These are phyloP conservation scores for Lentinus tigrinus DNA, from an alignment of 768 basidiomycete genomes.

Conservation along the genomic window DNA sequence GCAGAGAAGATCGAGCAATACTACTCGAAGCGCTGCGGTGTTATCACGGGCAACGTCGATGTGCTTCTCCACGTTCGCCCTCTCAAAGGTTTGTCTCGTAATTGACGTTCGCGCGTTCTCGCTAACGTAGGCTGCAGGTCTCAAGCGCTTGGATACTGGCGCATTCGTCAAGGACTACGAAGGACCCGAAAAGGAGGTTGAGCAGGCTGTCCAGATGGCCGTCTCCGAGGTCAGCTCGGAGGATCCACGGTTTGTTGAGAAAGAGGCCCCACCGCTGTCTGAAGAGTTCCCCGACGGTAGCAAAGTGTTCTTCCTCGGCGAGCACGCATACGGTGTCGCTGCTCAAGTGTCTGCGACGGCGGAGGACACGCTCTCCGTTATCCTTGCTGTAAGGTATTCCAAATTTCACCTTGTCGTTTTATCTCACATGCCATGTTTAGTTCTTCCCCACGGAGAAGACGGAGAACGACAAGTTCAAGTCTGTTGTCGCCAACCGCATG, in stretches of 20 bases:
- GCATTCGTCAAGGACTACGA: conserved; percentile 97
- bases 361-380: conserved; percentile 69
- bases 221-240: conserved; percentile 80
- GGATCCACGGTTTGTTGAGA: conserved; percentile 85
- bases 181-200: conserved; percentile 72
- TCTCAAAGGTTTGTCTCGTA: conserved; percentile 66
- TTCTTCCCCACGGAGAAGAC: conserved; percentile 83
- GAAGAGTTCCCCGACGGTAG: conserved; percentile 90
- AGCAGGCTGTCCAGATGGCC: conserved; percentile 86
- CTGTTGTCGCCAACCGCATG: conserved; percentile 50
- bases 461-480: conserved; percentile 79
- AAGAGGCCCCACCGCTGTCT: conserved; percentile 73
- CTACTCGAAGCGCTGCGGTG: conserved; percentile 89
- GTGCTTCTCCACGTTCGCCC: conserved; percentile 86
- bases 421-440: conserved; percentile 38
- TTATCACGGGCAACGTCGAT: conserved; percentile 79
- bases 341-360: conserved; percentile 81
- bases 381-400: conserved; percentile 68
- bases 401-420: neutral
- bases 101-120: neutral
- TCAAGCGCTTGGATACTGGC: conserved; percentile 85
- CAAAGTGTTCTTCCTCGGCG: conserved; percentile 94
- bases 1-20: conserved; percentile 78
- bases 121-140: conserved; percentile 45
- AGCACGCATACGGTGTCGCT: conserved; percentile 93